Conservation (phyloP, 768 basidiomycete genomes). For the Rubroboletus satanas region DNA sequence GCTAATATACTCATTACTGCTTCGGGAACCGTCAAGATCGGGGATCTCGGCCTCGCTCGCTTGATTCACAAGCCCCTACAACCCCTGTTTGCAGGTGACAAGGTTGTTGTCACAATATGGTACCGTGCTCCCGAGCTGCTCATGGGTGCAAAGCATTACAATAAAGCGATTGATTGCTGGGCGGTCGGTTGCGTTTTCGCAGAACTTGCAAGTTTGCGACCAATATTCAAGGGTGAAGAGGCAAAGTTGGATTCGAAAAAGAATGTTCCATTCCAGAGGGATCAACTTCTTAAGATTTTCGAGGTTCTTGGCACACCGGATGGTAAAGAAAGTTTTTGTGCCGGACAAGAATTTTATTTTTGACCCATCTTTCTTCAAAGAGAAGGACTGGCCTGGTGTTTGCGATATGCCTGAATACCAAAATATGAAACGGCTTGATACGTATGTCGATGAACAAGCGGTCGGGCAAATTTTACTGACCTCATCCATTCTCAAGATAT, state of each 20-base stretch:
- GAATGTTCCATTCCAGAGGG: conserved; percentile 94
- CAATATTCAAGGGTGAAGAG: conserved; percentile 99
- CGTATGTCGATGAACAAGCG: conserved; percentile 39
- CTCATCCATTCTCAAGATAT: conserved; percentile 39
- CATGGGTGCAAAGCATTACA: conserved; percentile 96
- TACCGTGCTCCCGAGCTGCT: conserved; percentile 96
- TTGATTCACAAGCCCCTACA: conserved; percentile 90
- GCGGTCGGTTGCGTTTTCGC: conserved; percentile 98
- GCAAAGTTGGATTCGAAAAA: conserved; percentile 97
- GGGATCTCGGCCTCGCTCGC: conserved; percentile 94
- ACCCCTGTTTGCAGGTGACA: conserved; percentile 88
- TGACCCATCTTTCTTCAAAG: conserved; percentile 37
- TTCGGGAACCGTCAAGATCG: conserved; percentile 89
- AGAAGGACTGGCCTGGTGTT: conserved; percentile 84
- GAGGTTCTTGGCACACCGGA: conserved; percentile 90
- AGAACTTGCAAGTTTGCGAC: conserved; percentile 86
- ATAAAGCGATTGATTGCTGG: conserved; percentile 96
- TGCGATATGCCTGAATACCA: conserved; percentile 85
- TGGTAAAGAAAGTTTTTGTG: conserved; percentile 39
- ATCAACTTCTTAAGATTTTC: conserved; percentile 94
- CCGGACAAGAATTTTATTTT: not conserved
- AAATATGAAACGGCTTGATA: conserved; percentile 75
- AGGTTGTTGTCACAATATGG: conserved; percentile 99
- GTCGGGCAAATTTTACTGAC: not conserved
- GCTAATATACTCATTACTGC: conserved; percentile 97